Conservation (phyloP, 1,139 yeast genomes). For the Debaryomyces subglobosus region DNA sequence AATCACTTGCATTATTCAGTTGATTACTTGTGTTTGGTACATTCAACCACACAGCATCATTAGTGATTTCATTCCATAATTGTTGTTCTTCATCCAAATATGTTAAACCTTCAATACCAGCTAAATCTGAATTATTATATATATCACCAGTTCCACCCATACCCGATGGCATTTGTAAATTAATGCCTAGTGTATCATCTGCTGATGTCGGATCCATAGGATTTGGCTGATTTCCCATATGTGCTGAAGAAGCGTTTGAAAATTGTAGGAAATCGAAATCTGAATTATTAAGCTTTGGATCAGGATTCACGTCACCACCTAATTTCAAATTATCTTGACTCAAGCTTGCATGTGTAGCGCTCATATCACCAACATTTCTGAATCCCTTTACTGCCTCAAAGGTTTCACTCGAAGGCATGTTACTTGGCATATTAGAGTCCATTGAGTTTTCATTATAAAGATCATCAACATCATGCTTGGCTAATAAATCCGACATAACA, state of each 20-base stretch:
- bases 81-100: conserved; percentile 57
- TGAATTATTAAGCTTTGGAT: conserved; percentile 8
- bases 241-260: conserved; percentile 10
- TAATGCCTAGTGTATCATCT: conserved; percentile 20
- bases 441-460: neutral
- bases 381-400: neutral
- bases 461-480: conserved; percentile 57
- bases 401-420: neutral
- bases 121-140: conserved; percentile 37
- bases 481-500: conserved; percentile 57
- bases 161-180: conserved; percentile 19
- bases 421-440: neutral
- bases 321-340: neutral
- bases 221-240: neutral
- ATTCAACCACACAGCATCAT: conserved; percentile 72
- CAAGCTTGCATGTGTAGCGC: neutral
- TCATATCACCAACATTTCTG: neutral
- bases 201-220: neutral
- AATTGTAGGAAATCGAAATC: conserved; percentile 29
- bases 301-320: neutral
- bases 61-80: conserved; percentile 74
- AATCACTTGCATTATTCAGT: neutral
- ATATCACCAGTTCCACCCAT: conserved; percentile 27
- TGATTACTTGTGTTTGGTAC: conserved; percentile 15
- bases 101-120: conserved; percentile 50